Conservation (phyloP, 176 grass and related monocot species). For the Juncus effusus region DNA sequence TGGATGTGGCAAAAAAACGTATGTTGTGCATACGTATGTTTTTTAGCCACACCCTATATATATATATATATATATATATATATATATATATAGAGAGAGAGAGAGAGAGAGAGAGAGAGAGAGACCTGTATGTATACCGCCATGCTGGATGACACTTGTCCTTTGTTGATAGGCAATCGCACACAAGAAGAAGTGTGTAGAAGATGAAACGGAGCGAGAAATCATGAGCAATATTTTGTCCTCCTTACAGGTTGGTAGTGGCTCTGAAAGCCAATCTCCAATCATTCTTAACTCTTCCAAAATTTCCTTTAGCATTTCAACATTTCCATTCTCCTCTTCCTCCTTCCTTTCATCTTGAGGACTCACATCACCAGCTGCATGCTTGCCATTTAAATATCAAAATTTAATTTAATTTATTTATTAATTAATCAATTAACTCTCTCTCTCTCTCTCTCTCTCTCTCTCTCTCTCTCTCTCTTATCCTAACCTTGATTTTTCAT, state of each 20-base stretch:
- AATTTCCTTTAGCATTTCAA: not conserved
- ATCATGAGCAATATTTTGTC: not conserved
- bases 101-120: too few species aligned
- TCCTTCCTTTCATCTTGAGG: not conserved
- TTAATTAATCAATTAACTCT: not conserved
- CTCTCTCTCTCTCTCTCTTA: not conserved
- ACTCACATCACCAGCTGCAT: not conserved
- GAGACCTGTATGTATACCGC: not conserved
- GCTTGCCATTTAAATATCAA: too few species aligned
- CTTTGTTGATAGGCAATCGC: constrained; percentile 3
- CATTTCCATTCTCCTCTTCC: not conserved
- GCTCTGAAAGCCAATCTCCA: not conserved
- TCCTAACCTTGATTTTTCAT: not conserved
- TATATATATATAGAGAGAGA: too few species aligned
- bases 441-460: not conserved
- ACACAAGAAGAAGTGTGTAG: not conserved
- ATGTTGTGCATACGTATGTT: too few species aligned
- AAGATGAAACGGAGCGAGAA: not conserved
- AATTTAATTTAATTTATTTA: not conserved
- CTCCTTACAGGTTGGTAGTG: not conserved
- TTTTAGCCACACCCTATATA: too few species aligned
- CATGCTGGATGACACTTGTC: not conserved
- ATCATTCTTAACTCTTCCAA: not conserved
- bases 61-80: too few species aligned
- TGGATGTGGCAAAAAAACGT: too few species aligned